Percentiles rank a stretch among this genome's conserved stretches.
phyloP scores from a whole-genome alignment of 495 filamentous ascomycete species.

The Xylaria scruposa region DNA sequence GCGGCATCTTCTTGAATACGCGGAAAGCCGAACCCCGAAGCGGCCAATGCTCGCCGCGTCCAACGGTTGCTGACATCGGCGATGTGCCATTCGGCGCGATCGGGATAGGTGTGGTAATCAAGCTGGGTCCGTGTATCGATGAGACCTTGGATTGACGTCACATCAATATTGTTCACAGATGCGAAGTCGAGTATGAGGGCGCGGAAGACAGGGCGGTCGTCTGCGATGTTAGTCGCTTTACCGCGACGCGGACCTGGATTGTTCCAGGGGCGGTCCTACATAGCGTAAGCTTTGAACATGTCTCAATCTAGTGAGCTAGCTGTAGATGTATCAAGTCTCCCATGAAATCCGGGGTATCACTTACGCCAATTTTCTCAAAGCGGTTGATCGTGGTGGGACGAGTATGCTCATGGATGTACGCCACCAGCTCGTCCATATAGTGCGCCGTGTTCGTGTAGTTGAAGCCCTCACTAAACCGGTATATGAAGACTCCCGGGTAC shows the following conservation, averaged over 20 bases:
- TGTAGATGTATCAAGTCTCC: neutral
- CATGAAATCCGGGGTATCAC: slow-evolving; percentile 18
- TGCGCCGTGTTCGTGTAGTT: slow-evolving; percentile 60
- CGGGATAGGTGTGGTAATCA: slow-evolving; percentile 54
- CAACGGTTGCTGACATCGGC: slow-evolving; percentile 56
- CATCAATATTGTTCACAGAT: slow-evolving; percentile 56
- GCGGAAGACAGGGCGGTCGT: slow-evolving; percentile 48
- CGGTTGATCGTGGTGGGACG: slow-evolving; percentile 46
- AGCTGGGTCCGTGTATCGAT: slow-evolving; percentile 58
- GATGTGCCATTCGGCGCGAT: slow-evolving; percentile 60
- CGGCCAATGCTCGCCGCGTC: slow-evolving; percentile 56
- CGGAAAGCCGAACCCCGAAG: slow-evolving; percentile 55
- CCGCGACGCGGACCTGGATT: slow-evolving; percentile 80
- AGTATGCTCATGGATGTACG: slow-evolving; percentile 50
- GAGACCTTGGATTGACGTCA: slow-evolving; percentile 55
- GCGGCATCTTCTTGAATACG: slow-evolving; percentile 15
- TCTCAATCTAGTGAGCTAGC: neutral
- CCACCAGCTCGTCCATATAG: slow-evolving; percentile 54
- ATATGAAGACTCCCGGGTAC: slow-evolving; percentile 58
- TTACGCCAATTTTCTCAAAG: slow-evolving; percentile 49
- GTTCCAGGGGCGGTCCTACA: slow-evolving; percentile 73
- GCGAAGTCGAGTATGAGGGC: slow-evolving; percentile 59
- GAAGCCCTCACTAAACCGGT: slow-evolving; percentile 59
- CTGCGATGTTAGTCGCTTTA: slow-evolving; percentile 34
- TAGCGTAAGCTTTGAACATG: neutral